Base-by-base conservation (phyloP, 345 rosid genomes). In the Moricandia arvensis region DNA sequence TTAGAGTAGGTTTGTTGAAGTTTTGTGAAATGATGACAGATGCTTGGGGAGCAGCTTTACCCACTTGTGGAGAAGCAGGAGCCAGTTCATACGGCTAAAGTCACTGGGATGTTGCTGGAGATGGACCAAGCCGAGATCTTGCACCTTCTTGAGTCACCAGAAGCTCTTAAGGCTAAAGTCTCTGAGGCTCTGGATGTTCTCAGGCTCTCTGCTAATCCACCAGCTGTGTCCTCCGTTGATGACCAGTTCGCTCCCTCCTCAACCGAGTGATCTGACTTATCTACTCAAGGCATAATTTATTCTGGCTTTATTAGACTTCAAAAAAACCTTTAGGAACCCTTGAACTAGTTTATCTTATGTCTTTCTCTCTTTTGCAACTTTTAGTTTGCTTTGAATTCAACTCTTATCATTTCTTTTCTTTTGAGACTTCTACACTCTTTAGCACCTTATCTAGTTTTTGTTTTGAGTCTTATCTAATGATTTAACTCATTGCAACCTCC, bases 61-160 rank as follows among this genome's bases (percentile, higher is more conserved):
- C 96, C 91, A 18, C 83, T 86, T 5, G 95, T 93, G 76, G 73
- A 84, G 71, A 72, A 75, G 65, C 82, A 87, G 0, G 91, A 87
- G 76, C 89, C 87, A 11, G 82, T 72, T n/a, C 82, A 87, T 38
- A 84, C 63, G 4, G 83, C 83, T 0, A 89, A 90, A 83, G 91
- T 93, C 16, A 89, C 97, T 0, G 98, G 95, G 10, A 85, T 89
- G 89, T 59, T 93, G 72, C 76, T 93, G 71, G 97, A 90, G 83
- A 90, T 93, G 89, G 93, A 91, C 43, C 89, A 74, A 35, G 82
- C 87, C 0, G 98, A 93, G 85, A 87, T 89, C 12, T 75, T 88
- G 3, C 88, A 84, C 82, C 91, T 93, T 49, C 79, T 90, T 0
- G 93, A 89, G 74, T 86, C 98, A 51, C 90, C 87, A 0, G 91